A percentile compares a stretch with the other conserved stretches of the same genome.
These are phyloP conservation scores for Macrophomina pseudophaseolina DNA, from an alignment of 2,329 filamentous ascomycete genomes.

Conservation along the genomic window DNA sequence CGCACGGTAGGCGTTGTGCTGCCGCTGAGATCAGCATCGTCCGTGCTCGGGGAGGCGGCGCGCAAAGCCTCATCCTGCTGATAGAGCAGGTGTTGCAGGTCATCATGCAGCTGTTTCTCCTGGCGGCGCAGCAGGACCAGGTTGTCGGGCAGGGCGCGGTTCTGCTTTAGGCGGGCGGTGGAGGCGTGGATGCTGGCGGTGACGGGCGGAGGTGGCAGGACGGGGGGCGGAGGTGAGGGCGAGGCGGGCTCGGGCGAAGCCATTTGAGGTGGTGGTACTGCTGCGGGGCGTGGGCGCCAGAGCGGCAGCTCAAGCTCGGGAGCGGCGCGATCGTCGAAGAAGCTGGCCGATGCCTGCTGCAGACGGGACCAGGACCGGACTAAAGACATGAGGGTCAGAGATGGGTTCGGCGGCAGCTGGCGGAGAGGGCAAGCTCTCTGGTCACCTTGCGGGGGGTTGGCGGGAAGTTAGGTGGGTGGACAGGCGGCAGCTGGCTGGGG, in stretches of 20 bases:
- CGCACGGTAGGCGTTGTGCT: conserved; percentile 55
- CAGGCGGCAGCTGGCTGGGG: neutral
- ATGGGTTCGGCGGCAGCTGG: too few relatives aligned
- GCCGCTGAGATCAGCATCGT: conserved; percentile 54
- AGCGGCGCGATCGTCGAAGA: neutral
- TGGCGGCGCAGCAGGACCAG: conserved; percentile 58
- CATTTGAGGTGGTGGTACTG: neutral
- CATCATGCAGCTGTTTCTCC: conserved; percentile 60
- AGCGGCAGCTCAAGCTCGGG: conserved; percentile 25
- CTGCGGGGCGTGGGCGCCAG: conserved; percentile 4
- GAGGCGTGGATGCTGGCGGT: conserved; percentile 29
- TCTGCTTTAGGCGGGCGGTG: conserved; percentile 25
- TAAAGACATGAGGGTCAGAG: conserved; percentile 15
- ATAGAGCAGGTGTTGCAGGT: conserved; percentile 64
- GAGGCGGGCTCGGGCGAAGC: neutral
- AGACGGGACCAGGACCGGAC: conserved; percentile 9
- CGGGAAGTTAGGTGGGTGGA: too few relatives aligned
- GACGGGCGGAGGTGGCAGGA: conserved; percentile 29
- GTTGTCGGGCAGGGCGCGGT: conserved; percentile 40
- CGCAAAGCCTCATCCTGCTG: conserved; percentile 64
- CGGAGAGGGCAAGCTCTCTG: too few relatives aligned
- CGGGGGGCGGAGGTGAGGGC: conserved; percentile 7
- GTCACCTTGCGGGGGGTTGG: too few relatives aligned
- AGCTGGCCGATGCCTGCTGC: conserved; percentile 4
- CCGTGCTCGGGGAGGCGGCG: conserved; percentile 49